Base-by-base conservation (phyloP, 202 grass and related monocot species). In the Setaria italica region DNA sequence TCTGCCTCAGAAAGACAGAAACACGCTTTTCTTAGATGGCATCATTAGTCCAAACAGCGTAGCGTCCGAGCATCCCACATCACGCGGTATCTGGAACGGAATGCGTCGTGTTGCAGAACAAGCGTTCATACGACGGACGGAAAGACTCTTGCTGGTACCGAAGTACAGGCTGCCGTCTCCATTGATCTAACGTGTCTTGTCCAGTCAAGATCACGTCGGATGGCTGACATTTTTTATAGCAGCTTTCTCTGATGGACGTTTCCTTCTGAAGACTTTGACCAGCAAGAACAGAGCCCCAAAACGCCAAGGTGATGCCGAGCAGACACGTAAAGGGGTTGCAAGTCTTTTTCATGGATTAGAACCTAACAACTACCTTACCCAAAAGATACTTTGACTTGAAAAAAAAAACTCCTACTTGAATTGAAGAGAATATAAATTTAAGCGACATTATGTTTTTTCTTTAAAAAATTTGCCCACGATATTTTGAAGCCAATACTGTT, bases 241-340 rank as follows among this genome's bases (percentile, higher is more conserved):
- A 69, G 37, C 80, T 87, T 87, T 90, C 74, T 80, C 74, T 77
- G 32, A 78, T 87, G 51, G 73, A 87, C 84, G 84, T 77, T 86
- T 87, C 51, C 67, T 73, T 42, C 50, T 64, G 68, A 79, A 62
- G 84, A 90, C 84, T 87, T 90, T 87, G 84, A 84, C 88, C 80
- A 76, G 62, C 37, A 69, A 53, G 63, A 87, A 62, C 42, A 51
- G 29, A 69, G 17, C 16, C 64, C 74, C 74, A 42, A 64, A 78
- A 77, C 70, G 19, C 41, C 78, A 62, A 77, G 62, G 59, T 46
- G 77, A 67, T 63, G 43, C 80, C 6, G 66, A 16, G 58, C 47
- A 82, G 43, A 49, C 79, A 90, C 79, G 84, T 64, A 90, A 86
- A 78, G 79, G 35, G 66, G 56, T 78, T 77, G 57, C 14, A 65